These are phyloP conservation scores for Vitis rupestris DNA, from an alignment of 164 flowering plant species.

Conservation along the genomic window DNA sequence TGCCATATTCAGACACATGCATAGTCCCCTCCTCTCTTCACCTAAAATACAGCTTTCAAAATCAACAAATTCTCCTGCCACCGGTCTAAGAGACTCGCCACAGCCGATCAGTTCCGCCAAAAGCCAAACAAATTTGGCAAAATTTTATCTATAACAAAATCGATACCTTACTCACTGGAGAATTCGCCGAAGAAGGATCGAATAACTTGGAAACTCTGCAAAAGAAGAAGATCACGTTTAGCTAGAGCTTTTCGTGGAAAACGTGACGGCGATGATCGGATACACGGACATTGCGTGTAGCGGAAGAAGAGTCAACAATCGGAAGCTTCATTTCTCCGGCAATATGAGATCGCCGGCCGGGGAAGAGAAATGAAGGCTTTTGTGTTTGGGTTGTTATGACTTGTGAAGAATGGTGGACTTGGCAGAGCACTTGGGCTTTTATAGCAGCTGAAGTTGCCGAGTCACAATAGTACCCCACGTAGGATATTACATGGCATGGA, in stretches of 20 bases:
- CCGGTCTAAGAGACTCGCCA: neutral
- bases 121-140: slow-evolving; percentile 6
- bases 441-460: slow-evolving; percentile 15
- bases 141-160: neutral
- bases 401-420: slow-evolving; percentile 5
- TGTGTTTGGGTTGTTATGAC: neutral
- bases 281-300: slow-evolving; percentile 26
- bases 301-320: slow-evolving; percentile 11
- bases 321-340: slow-evolving; percentile 29
- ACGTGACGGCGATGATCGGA: slow-evolving; percentile 55
- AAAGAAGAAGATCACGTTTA: slow-evolving; percentile 14
- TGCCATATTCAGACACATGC: neutral
- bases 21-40: neutral
- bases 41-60: neutral
- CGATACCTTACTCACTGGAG: slow-evolving; percentile 11
- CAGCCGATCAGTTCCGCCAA: neutral
- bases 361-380: neutral
- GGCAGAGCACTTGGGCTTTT: neutral
- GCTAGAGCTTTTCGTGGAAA: slow-evolving; percentile 44
- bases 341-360: slow-evolving; percentile 23
- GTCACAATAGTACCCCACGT: slow-evolving; percentile 17
- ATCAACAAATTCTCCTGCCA: neutral
- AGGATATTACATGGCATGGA: slow-evolving; percentile 12
- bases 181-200: slow-evolving; percentile 12
- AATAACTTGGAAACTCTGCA: slow-evolving; percentile 19